Percentiles rank a stretch among this genome's conserved stretches.
Evolutionary conservation across 1,284 basidiomycete genomes (phyloP).

Genomic region (Wallemia mellicola): DNA sequence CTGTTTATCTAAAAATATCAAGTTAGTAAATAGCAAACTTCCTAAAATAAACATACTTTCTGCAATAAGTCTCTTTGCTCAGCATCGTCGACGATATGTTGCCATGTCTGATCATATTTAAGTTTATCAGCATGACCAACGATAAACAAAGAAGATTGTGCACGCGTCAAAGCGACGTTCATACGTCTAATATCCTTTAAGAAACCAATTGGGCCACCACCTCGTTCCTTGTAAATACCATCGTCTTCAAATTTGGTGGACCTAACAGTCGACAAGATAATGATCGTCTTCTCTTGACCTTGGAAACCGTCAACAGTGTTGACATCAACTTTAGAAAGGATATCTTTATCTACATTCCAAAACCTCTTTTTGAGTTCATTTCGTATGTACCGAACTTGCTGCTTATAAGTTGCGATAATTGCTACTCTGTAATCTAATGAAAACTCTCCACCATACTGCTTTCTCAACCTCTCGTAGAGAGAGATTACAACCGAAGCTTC

Average conservation of each 20-base stretch:
- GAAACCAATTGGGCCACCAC: conserved; percentile 7
- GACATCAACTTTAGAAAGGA: conserved; percentile 54
- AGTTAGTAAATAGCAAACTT: too few species aligned
- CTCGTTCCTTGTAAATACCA: background rate
- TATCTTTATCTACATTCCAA: conserved; percentile 25
- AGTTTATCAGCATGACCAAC: conserved; percentile 68
- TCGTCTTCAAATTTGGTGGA: conserved; percentile 22
- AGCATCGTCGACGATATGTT: conserved; percentile 44
- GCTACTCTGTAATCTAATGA: conserved; percentile 55
- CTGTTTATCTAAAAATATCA: background rate
- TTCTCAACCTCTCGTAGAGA: conserved; percentile 41
- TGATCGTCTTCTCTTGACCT: conserved; percentile 87
- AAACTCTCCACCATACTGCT: conserved; percentile 27
- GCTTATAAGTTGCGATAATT: conserved; percentile 82
- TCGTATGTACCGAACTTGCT: conserved; percentile 53
- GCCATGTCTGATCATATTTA: conserved; percentile 52
- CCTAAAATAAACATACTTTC: conserved; percentile 14
- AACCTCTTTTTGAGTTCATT: conserved; percentile 39
- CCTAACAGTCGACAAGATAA: conserved; percentile 79
- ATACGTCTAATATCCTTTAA: conserved; percentile 46
- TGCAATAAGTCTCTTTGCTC: conserved; percentile 19
- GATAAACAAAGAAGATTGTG: conserved; percentile 76
- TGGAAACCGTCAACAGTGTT: conserved; percentile 97
- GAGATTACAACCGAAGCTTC: conserved; percentile 53
- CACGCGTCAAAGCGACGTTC: conserved; percentile 92